Base-by-base conservation (phyloP, 352 stramenopile genomes). In the Discostella stelligera region DNA sequence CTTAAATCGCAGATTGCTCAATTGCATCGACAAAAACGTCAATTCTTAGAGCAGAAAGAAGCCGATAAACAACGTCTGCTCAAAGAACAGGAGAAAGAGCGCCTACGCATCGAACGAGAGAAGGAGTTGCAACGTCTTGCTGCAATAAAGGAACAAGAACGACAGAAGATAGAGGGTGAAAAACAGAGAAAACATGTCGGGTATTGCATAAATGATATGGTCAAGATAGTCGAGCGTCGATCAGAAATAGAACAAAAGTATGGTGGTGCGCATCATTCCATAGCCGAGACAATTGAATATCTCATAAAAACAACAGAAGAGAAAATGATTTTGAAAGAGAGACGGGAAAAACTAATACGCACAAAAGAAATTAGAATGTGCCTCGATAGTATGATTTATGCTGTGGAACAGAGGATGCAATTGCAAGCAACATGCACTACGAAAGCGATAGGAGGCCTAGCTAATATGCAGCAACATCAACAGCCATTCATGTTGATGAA, bases 1-100 rank as follows among this genome's bases (percentile, higher is more conserved):
- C 66, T 90, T 13, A 90, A 88, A 67, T 78, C 82, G 21, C 76
- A 90, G 70, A 87, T 90, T 60, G 70, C 69, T 11, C 18, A 72
- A 32, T 68, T 90, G 37, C 83, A 90, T 39, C 74, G 73, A 37
- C 30, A 68, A 59, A 86, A 88, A 62, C 67, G 78, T 32, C 60
- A 79, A 58, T 48, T 71, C 54, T 23, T 68, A 3, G 37, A 74
- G 54, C 74, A 66, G 52, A 78, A 79, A 50, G 39, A 80, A 18
- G 30, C 50, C 39, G 69, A 87, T n/a, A 39, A 58, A 52, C 50
- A 76, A 53, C 71, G 70, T 5, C 11, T 65, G 21, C 7, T 61
- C 3, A 6, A 72, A 49, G 54, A 79, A 50, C 56, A 66, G 54
- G 59, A 79, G 44, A 16, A 23, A 25, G 48, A 67, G 50, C 6